phyloP scores from a whole-genome alignment of 225 moss, liverwort and hornwort species.

The Pseudoscleropodium purum region DNA sequence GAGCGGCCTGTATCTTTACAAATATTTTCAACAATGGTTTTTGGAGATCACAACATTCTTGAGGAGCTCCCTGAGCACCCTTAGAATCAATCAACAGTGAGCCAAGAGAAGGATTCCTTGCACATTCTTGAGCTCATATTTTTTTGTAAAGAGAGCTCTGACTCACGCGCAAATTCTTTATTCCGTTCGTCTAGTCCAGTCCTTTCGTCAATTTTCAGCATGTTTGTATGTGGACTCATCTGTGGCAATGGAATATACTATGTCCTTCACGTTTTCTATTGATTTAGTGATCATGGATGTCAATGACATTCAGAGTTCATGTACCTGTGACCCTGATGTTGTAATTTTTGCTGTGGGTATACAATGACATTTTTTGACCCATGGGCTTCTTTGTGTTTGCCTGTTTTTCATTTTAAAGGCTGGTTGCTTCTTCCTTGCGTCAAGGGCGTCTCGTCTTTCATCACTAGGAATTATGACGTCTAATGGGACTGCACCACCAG shows the following conservation, averaged over 20 bases:
- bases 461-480: constrained; percentile 30
- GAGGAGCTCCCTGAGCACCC: background rate
- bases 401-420: constrained; percentile 20
- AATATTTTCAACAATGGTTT: background rate
- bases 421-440: constrained; percentile 9
- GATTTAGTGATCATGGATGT: background rate
- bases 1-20: background rate
- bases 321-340: background rate
- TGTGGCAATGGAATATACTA: background rate
- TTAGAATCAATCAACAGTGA: background rate
- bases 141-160: background rate
- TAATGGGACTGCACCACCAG: constrained; percentile 41
- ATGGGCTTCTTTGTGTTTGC: background rate
- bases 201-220: background rate
- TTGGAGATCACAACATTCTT: background rate
- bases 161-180: background rate
- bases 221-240: background rate
- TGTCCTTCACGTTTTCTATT: background rate
- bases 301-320: background rate
- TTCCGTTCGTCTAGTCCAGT: background rate
- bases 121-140: background rate
- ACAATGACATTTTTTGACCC: background rate
- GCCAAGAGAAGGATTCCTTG: background rate
- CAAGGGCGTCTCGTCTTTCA: constrained; percentile 8
- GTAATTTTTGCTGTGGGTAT: background rate